phyloP scores from a whole-genome alignment of 805 yeast species.

The Pachysolen tannophilus region DNA sequence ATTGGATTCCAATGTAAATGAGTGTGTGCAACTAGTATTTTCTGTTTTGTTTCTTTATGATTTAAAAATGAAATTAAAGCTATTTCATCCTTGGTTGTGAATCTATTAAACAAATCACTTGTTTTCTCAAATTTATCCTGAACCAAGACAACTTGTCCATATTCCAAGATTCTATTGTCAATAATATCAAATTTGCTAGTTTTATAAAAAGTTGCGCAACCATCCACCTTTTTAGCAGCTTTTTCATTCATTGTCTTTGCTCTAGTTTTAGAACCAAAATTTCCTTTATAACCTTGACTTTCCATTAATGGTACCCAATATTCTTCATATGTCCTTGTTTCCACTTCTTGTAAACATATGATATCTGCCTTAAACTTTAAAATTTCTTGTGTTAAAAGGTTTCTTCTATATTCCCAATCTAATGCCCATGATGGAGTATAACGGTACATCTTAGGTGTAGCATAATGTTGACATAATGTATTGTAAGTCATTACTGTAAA shows the following conservation, averaged over 20 bases:
- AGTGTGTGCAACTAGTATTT: constrained; percentile 73
- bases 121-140: constrained; percentile 86
- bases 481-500: constrained; percentile 85
- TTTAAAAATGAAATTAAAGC: constrained; percentile 74
- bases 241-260: constrained; percentile 80
- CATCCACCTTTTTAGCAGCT: constrained; percentile 89
- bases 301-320: constrained; percentile 75
- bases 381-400: constrained; percentile 67
- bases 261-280: constrained; percentile 82
- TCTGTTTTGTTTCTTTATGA: constrained; percentile 63
- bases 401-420: constrained; percentile 84
- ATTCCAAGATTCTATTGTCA: constrained; percentile 72
- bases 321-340: constrained; percentile 76
- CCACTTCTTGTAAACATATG: constrained; percentile 93
- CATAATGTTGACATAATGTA: constrained; percentile 92
- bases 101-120: constrained; percentile 90
- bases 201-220: constrained; percentile 92
- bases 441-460: constrained; percentile 84
- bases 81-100: constrained; percentile 91
- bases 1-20: constrained; percentile 99
- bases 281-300: constrained; percentile 69
- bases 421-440: constrained; percentile 98
- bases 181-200: constrained; percentile 58
- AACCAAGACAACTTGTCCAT: constrained; percentile 71
- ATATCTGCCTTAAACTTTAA: constrained; percentile 61